Evolutionary conservation across 345 rosid species (phyloP).

Genomic region (Balakata baccata): DNA sequence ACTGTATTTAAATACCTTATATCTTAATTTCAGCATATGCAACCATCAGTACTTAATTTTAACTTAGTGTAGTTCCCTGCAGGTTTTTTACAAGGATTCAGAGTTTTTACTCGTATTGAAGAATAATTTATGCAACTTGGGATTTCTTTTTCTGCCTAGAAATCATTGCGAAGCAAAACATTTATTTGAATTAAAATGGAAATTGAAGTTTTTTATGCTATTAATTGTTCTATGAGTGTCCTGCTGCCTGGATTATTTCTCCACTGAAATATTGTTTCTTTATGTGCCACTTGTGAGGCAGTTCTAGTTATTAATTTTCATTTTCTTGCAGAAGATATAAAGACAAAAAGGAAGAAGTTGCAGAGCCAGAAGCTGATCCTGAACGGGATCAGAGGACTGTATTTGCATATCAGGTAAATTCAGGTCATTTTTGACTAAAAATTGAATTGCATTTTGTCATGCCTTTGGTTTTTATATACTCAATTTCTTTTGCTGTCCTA

Average conservation of each 20-base stretch:
- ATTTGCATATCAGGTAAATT: conserved; percentile 87
- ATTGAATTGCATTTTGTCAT: not conserved
- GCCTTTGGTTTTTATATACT: conserved; percentile 1
- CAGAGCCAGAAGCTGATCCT: conserved; percentile 93
- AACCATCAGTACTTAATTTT: conserved; percentile 39
- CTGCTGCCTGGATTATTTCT: not conserved
- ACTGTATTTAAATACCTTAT: conserved; percentile 35
- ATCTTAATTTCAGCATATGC: conserved; percentile 36
- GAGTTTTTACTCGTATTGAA: conserved; percentile 53
- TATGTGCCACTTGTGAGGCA: conserved; percentile 1
- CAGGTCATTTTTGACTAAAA: not conserved
- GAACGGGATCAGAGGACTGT: conserved; percentile 99
- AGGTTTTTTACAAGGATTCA: conserved; percentile 60
- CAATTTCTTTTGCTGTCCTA: not conserved
- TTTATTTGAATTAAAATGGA: conserved; percentile 9
- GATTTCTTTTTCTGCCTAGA: conserved; percentile 19
- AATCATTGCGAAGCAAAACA: not conserved
- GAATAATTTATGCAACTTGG: conserved; percentile 44
- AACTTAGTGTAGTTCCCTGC: conserved; percentile 73
- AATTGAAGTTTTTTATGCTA: conserved; percentile 19
- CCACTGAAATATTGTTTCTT: conserved; percentile 6
- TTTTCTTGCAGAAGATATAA: conserved; percentile 59
- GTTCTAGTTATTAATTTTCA: conserved; percentile 16
- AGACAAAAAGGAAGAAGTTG: conserved; percentile 72
- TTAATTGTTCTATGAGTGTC: conserved; percentile 7